phyloP scores from a whole-genome alignment of 2,329 filamentous ascomycete species.

The Dothidotthia symphoricarpi region DNA sequence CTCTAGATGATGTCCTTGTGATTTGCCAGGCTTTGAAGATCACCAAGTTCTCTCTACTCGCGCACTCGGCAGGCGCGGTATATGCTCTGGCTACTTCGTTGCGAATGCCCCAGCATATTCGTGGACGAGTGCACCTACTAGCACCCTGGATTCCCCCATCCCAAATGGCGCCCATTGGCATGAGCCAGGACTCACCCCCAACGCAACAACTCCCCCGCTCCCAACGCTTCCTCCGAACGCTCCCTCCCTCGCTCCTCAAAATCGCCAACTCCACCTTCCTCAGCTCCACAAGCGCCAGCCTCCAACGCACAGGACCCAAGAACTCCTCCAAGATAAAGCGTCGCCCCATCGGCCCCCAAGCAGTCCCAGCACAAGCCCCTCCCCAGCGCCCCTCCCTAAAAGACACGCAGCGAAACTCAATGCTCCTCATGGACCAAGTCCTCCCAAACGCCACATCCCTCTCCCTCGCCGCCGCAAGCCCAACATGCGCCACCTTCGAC shows the following conservation, averaged over 20 bases:
- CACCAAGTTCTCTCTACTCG: constrained; percentile 92
- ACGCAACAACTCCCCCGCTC: constrained; percentile 85
- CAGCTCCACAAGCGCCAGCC: constrained; percentile 82
- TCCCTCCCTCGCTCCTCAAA: constrained; percentile 87
- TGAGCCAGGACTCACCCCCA: constrained; percentile 71
- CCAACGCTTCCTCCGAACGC: constrained; percentile 82
- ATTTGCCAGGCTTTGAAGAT: constrained; percentile 92
- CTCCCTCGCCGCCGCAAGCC: constrained; percentile 26
- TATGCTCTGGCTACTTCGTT: constrained; percentile 94
- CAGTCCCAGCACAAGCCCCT: constrained; percentile 9
- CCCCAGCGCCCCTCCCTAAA: constrained; percentile 22
- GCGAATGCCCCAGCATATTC: constrained; percentile 93
- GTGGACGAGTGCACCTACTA: constrained; percentile 87
- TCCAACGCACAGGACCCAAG: constrained; percentile 55
- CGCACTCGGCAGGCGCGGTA: constrained; percentile 95
- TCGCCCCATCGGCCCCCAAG: constrained; percentile 26
- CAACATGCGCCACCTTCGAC: constrained; percentile 34
- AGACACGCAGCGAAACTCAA: constrained; percentile 45
- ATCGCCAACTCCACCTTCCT: constrained; percentile 96
- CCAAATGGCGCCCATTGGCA: constrained; percentile 51
- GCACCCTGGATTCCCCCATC: constrained; percentile 96
- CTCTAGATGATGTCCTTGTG: constrained; percentile 75
- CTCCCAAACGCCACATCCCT: constrained; percentile 42
- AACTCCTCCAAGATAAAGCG: constrained; percentile 46
- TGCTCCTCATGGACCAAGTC: constrained; percentile 52